Evolutionary conservation across 768 basidiomycete species (phyloP), one percentile per base, ranked within the genome.

Genomic region (Leccinum ochraceum): DNA sequence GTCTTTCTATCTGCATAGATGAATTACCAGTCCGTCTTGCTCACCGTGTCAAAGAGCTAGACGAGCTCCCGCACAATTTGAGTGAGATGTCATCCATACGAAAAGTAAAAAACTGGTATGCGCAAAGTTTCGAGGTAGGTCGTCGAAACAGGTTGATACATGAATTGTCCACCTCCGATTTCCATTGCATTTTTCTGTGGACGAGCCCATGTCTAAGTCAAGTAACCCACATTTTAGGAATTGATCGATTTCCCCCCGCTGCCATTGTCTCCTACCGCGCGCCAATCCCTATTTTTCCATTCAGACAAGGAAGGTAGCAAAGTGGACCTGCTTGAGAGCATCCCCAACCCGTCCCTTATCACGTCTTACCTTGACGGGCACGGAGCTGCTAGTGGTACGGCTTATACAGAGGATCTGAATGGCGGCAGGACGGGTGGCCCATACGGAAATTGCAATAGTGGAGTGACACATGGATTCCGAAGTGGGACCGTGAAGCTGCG

Each of bases 81-180:
- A 88, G 87, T 67, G 84, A 84, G 51, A 97, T 97, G 96, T 86
- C 89, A 0, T 91, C 90, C 42, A 98, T 99, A 64, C 85, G 87
- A 60, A 95, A 92, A 71, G 92, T 99, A 61, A 95, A 95, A 79
- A 89, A 96, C 69, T 99, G 97, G 97, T 99, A 99, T 74, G 96
- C 96, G 1, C 94, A 98, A 79, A 94, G 92, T 16, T 98, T 99
- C 74, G 92, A 98, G 84, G 96, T 95, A 56, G 55, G 87, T 64
- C 34, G 32, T 46, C 17, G n/a, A 20, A 11, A 48, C 14, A 14
- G 14, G 0, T 11, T 20, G 32, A 4, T 10, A 1, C 39, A 53
- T 32, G 6, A 9, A 26, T 14, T n/a, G 17, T 36, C 16, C 36
- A 17, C 22, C 16, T 39, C 20, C 36, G 20, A 36, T 14, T 51